Base-by-base conservation (phyloP, 164 flowering plant genomes). In the Magnolia officinalis region DNA sequence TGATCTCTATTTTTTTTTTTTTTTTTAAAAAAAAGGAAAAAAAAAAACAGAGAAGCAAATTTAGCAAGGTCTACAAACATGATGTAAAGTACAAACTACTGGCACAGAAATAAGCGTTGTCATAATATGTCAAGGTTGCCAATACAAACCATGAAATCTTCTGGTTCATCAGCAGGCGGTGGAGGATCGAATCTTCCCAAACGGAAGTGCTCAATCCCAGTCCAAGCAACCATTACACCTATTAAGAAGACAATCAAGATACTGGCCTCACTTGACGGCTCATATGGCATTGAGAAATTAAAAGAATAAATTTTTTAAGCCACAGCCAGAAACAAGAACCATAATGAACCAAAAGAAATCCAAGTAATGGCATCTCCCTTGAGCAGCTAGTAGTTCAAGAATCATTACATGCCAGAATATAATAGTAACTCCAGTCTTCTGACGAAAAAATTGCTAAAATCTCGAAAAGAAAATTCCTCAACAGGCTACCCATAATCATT, bases 181-280 rank as follows among this genome's bases (percentile, higher is more conserved):
- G 99, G 99, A 72, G 97, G 96, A 76, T 93, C 98, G 76, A 78
- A 93, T 88, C 99, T 86, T 80, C 99, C 98, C 80, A 88, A 55
- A 24, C 90, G 83, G 51, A 91, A 95, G 80, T 95, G 92, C 87
- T 96, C 99, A 68, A 96, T 87, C 70, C 98, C 99, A 71, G 99
- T 89, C 99, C 99, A 96, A 75, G 99, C 98, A 79, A 96, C 80
- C 99, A 96, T 96, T 29, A 92, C 97, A 81, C 98, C 99, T 96
- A 74, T 37, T 21, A 66, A 50, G 55, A 21, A 23, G 50, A 70
- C 13, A 37, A 70, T 18, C 51, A 68, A 29, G 18, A 68, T 26
- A 10, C 9, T 37, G 29, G 6, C 19, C 50, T 68, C 71, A 19
- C 9, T 19, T 10, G 29, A 68, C 29, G 18, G 13, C n/a, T 68